phyloP scores from a whole-genome alignment of 2,329 filamentous ascomycete species.

The Trichophyton verrucosum region DNA sequence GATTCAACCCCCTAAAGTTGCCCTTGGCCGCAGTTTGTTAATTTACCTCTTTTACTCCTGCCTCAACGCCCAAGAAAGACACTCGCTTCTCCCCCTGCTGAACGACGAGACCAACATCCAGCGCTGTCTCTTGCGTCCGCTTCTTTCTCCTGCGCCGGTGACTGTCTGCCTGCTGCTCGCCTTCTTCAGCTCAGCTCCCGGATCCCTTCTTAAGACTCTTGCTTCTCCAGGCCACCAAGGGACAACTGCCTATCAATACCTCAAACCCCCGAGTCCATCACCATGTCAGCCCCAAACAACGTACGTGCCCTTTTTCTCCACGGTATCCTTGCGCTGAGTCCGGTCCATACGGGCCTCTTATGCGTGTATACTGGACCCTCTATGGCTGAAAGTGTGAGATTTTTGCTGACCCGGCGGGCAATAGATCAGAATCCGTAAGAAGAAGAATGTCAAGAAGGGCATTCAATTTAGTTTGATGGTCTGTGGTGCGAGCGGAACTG shows the following conservation, averaged over 20 bases:
- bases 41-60: neutral
- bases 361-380: neutral
- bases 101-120: neutral
- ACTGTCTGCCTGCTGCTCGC: neutral
- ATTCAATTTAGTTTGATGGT: constrained; percentile 99
- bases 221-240: neutral
- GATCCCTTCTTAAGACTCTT: neutral
- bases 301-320: constrained; percentile 27
- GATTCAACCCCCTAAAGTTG: neutral
- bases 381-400: neutral
- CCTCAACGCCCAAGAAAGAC: neutral
- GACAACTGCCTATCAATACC: neutral
- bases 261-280: constrained; percentile 22
- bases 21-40: neutral
- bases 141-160: neutral
- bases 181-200: neutral
- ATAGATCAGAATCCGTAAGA: constrained; percentile 91
- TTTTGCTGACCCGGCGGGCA: constrained; percentile 5
- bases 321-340: neutral
- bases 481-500: constrained; percentile 95
- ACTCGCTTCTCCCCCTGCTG: neutral
- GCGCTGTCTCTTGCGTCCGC: neutral
- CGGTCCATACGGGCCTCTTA: neutral
- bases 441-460: constrained; percentile 99
- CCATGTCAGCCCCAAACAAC: constrained; percentile 43